phyloP scores from a whole-genome alignment of 2,329 filamentous ascomycete species.

The Beauveria scarabaeidicola region DNA sequence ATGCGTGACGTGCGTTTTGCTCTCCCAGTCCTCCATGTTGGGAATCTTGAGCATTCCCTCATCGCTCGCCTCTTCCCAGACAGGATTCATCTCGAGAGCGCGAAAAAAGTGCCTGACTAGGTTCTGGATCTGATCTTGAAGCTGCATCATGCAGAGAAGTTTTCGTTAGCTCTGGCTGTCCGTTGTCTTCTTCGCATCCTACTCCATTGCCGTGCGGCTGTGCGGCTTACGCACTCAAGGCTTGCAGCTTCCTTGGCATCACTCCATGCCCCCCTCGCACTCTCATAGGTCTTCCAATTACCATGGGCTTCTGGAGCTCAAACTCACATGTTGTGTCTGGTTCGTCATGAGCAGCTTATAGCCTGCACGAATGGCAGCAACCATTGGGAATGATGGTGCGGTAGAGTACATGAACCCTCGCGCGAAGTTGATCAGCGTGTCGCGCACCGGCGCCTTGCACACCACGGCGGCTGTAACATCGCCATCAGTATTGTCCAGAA shows the following conservation, averaged over 20 bases:
- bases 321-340: slow-evolving; percentile 11
- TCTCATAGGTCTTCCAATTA: not conserved
- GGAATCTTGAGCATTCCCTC: slow-evolving; percentile 22
- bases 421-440: slow-evolving; percentile 16
- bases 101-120: slow-evolving; percentile 21
- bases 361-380: slow-evolving; percentile 16
- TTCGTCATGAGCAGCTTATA: slow-evolving; percentile 14
- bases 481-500: not conserved
- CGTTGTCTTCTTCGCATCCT: not conserved
- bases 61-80: slow-evolving; percentile 18
- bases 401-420: slow-evolving; percentile 16
- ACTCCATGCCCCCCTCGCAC: not conserved
- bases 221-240: not conserved
- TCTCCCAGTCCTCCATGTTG: slow-evolving; percentile 20
- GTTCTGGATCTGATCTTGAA: slow-evolving; percentile 17
- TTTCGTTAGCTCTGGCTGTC: not conserved
- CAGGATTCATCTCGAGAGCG: slow-evolving; percentile 15
- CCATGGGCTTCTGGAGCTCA: not conserved
- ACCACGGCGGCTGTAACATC: slow-evolving; percentile 15
- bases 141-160: slow-evolving; percentile 2
- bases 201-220: not conserved
- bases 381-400: slow-evolving; percentile 15
- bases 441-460: slow-evolving; percentile 14
- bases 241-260: not conserved
- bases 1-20: slow-evolving; percentile 18